Evolutionary conservation across 2,329 filamentous ascomycete species (phyloP).

Genomic region (Cytospora piceae): DNA sequence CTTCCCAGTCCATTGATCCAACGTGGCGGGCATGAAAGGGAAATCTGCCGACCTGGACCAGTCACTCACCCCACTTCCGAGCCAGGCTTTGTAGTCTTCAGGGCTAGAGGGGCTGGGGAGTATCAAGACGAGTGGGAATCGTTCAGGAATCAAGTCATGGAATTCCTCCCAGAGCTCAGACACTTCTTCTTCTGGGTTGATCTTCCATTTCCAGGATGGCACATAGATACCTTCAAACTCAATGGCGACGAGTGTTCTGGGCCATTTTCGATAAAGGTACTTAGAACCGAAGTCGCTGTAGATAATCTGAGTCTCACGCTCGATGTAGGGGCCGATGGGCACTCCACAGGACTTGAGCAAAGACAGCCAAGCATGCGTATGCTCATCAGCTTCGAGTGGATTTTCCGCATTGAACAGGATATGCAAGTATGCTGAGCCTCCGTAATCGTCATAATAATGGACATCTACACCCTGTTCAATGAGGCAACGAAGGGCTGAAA

Average conservation of each 20-base stretch:
- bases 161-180: not conserved
- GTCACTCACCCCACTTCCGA: accelerated
- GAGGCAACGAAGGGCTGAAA: not conserved
- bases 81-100: not conserved
- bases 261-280: not conserved
- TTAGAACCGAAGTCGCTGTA: not conserved
- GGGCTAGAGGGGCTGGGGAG: not conserved
- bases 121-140: accelerated
- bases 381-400: not conserved
- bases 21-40: not conserved
- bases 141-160: not conserved
- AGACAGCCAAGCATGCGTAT: not conserved
- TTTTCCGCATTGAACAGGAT: accelerated
- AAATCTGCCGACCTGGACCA: accelerated
- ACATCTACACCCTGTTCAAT: not conserved
- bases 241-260: not conserved
- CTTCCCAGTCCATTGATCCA: not conserved
- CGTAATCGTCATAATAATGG: not conserved
- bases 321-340: not conserved
- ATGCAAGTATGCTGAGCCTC: not conserved
- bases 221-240: not conserved
- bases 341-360: conserved; percentile 2
- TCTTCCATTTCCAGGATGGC: not conserved
- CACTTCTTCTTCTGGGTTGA: no score
- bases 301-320: not conserved